Evolutionary conservation across 2,329 filamentous ascomycete genomes (phyloP), one percentile per base, ranked within the genome.

Genomic region (Didymella lethalis): DNA sequence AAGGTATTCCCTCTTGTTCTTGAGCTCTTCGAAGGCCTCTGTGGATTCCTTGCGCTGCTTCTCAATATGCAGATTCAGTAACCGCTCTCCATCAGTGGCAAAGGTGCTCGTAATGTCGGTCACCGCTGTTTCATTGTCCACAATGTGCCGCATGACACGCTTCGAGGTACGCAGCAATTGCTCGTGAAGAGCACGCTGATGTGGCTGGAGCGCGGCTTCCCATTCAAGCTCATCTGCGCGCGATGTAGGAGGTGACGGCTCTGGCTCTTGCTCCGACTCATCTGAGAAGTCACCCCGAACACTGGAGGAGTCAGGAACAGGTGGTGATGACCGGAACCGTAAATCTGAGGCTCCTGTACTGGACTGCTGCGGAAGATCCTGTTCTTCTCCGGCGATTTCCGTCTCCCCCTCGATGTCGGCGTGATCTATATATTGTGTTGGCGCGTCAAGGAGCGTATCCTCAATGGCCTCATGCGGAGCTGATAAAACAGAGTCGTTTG

Each of bases 71-170:
- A 78, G 68, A 32, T 80, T 70, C 8, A 85, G 66, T 20, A 84
- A 63, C n/a, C 68, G 72, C 59, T 77, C 61, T 43, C 79, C 81
- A 48, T 81, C 79, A 29, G 74, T 68, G 34, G 72, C 75, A 62
- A 81, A 85, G 25, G 76, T 77, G 7, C 78, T 73, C 4, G 83
- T 65, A 26, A 83, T 78, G 28, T 80, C 74, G 4, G 68, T 69
- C 26, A 83, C 74, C 1, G 78, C 79, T 4, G 74, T 75, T 63
- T 83, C 82, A 44, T 80, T 77, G n/a, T 79, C 75, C 8, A 82
- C 73, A 18, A 86, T 75, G 54, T 83, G 77, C 1, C 69, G 76
- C 8, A 80, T 65, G 10, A 85, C 75, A 18, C 73, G 73, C 72
- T 83, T 69, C 3, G 78, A 77, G 3, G 79, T 72, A n/a, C 72